Base-by-base conservation (phyloP, 371 early-diverging fungal species). In the Syncephalastrum monosporum region DNA sequence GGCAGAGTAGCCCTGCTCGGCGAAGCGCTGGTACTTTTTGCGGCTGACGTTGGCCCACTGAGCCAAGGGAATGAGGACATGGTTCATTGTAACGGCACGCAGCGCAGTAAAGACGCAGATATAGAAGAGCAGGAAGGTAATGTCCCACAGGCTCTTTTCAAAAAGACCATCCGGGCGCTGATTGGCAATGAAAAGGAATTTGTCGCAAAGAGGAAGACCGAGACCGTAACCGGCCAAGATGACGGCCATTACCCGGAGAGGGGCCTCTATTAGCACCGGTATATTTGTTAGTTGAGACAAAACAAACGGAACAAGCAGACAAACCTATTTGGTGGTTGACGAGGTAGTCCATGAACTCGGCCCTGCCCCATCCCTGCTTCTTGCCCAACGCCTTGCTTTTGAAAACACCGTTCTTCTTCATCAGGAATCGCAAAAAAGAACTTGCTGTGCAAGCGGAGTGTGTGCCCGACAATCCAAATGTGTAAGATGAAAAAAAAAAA, bases 1-100 rank as follows among this genome's bases (percentile, higher is more conserved):
- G 42, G 76, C 78, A 27, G 78, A 67, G 83, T 87, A 91, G 4
- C 83, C 79, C 47, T 91, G 90, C 56, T 89, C 91, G 43, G 83
- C 77, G 67, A 91, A 90, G 10, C 91, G 79, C 10, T 70, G 71
- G 29, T 70, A 62, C 55, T 84, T 81, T 56, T 77, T 82, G 16
- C 55, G 56, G 46, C 70, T 57, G 42, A 84, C 79, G 15, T 67
- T 64, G 6, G 62, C 52, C 38, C 57, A 64, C 21, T 60, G 46
- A 15, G 82, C 83, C 51, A 86, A 56, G 7, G 90, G 88, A 48
- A 74, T 72, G 16, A 88, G 68, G 1, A 87, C 29, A 47, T 70
- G 60, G 41, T 75, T 59, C 82, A 86, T 88, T 14, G 68, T 56
- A 25, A 67, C 55, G 5, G 84, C 83, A 4, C 88, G 77, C 42